Conservation (phyloP, 2,329 filamentous ascomycete species). For the Aspergillus spinulosporus region DNA sequence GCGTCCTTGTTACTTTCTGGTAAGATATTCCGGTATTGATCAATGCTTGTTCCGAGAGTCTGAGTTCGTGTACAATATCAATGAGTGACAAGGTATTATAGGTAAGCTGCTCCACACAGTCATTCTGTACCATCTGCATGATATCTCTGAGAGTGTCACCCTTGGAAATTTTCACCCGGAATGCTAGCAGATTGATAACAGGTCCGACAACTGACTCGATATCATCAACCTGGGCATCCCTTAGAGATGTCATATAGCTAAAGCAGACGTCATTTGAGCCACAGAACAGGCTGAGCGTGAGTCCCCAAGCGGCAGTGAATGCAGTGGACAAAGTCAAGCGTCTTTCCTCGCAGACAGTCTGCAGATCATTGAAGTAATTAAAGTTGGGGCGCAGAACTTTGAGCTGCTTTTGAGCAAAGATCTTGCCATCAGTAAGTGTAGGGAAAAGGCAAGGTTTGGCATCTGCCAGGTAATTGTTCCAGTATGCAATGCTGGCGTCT, state of each 20-base stretch:
- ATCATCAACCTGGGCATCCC: conserved; percentile 43
- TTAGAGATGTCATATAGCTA: conserved; percentile 46
- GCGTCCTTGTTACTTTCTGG: conserved; percentile 41
- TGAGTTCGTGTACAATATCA: conserved; percentile 49
- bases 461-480: conserved; percentile 37
- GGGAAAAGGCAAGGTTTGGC: conserved; percentile 41
- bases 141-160: conserved; percentile 38
- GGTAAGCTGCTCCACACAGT: conserved; percentile 49
- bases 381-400: conserved; percentile 35
- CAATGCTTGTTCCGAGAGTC: conserved; percentile 39
- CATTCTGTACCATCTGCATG: conserved; percentile 46
- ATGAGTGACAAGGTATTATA: conserved; percentile 48
- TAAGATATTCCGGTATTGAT: conserved; percentile 54
- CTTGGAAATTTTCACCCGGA: conserved; percentile 42
- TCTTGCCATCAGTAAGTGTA: conserved; percentile 33
- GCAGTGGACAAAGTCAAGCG: conserved; percentile 53
- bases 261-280: conserved; percentile 69
- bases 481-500: conserved; percentile 36
- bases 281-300: conserved; percentile 60
- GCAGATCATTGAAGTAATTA: conserved; percentile 32
- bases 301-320: conserved; percentile 72
- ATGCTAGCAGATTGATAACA: conserved; percentile 50
- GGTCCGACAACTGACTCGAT: conserved; percentile 49
- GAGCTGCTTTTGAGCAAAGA: conserved; percentile 25
- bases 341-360: conserved; percentile 42